A percentile compares a stretch with the other conserved stretches of the same genome.
Evolutionary conservation across 208 protist species (phyloP).

Genomic region (Trypanosoma theileri): DNA sequence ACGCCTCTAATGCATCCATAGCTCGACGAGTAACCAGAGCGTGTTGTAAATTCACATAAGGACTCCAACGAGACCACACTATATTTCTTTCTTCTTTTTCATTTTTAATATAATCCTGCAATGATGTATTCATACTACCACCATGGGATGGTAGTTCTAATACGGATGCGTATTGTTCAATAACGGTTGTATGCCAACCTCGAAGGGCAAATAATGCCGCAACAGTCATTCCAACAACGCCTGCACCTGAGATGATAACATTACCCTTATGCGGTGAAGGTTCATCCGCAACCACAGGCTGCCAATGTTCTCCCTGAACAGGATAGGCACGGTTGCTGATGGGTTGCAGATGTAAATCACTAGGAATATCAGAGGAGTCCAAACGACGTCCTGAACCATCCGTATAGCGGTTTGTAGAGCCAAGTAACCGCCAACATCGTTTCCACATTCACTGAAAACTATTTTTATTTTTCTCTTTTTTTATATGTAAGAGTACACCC

Average conservation of each 20-base stretch:
- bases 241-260: slow-evolving; percentile 83
- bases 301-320: slow-evolving; percentile 71
- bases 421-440: slow-evolving; percentile 41
- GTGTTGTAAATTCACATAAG: slow-evolving; percentile 71
- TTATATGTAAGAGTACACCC: slow-evolving; percentile 1
- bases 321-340: slow-evolving; percentile 91
- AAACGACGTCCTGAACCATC: slow-evolving; percentile 78
- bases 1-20: slow-evolving; percentile 66
- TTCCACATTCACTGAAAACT: slow-evolving; percentile 38
- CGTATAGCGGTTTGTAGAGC: slow-evolving; percentile 86
- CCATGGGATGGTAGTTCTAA: slow-evolving; percentile 4
- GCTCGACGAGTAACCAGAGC: slow-evolving; percentile 78
- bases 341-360: slow-evolving; percentile 68
- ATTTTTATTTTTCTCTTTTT: not conserved
- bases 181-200: slow-evolving; percentile 87
- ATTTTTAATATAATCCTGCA: not conserved
- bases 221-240: slow-evolving; percentile 76
- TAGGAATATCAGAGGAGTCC: slow-evolving; percentile 52
- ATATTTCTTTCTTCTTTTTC: not conserved
- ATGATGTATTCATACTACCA: not conserved
- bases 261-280: slow-evolving; percentile 83
- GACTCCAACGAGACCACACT: slow-evolving; percentile 9
- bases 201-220: slow-evolving; percentile 71
- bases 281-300: slow-evolving; percentile 61
- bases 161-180: slow-evolving; percentile 56